Base-by-base conservation (phyloP, 169 alveolate genomes). In the Besnoitia besnoiti region DNA sequence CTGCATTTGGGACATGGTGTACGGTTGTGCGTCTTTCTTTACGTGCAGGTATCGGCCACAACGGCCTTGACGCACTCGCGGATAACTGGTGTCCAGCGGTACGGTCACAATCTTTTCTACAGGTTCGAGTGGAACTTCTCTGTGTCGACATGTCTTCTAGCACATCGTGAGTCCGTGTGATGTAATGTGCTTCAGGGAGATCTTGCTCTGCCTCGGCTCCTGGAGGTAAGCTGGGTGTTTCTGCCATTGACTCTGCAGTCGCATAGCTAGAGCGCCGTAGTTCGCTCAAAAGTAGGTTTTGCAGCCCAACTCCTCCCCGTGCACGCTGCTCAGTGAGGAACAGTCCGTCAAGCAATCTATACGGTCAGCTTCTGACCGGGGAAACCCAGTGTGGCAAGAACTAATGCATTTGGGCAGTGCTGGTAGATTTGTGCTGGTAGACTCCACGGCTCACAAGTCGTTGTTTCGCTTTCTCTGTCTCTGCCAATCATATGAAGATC, bases 131-230 rank as follows among this genome's bases (percentile, higher is more conserved):
- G 19, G 62, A 14, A 10, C 62, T 50, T n/a, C n/a, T n/a, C n/a
- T n/a, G n/a, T n/a, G n/a, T n/a, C n/a, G n/a, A n/a, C n/a, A n/a
- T n/a, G n/a, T n/a, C n/a, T n/a, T n/a, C n/a, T n/a, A n/a, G n/a
- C n/a, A n/a, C n/a, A n/a, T n/a, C n/a, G n/a, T 67, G 19, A 5
- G n/a, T 67, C 39, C 21, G 80, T 7, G 16, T 35, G 82, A 37
- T 51, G 16, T 35, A 3, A 55, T 89, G 33, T 89, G 39, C 21
- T 49, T n/a, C 92, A 90, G 93, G 94, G 94, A 19, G 94, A 90
- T 47, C 85, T 90, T 37, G 62, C 90, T 2, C 77, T 90, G 39
- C 94, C 94, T 4, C 85, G 94, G 21, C 50, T 14, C 1, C 85
- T 90, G 2, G 94, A 90, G 85, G 94, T 90, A 46, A 24, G 90